Evolutionary conservation across 345 rosid genomes (phyloP).

Genomic region (Schrenkiella parvula): DNA sequence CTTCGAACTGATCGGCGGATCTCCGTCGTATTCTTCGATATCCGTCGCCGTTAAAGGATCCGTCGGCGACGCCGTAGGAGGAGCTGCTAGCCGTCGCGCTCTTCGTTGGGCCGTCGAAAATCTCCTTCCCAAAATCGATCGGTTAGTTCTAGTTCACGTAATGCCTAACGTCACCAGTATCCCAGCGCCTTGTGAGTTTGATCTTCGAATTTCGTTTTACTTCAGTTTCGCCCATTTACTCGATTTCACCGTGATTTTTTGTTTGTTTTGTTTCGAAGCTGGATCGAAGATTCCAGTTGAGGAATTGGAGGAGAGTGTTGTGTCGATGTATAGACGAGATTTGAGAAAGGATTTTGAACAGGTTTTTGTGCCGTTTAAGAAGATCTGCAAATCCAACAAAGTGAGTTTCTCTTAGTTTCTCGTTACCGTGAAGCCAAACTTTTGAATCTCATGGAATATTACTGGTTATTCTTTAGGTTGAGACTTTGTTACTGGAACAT

Average conservation of each 20-base stretch:
- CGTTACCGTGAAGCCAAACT: no score
- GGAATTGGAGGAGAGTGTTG: slow-evolving; percentile 68
- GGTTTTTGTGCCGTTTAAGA: slow-evolving; percentile 51
- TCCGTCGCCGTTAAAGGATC: slow-evolving; percentile 69
- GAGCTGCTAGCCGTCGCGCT: slow-evolving; percentile 70
- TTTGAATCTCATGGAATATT: not conserved
- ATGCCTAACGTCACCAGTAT: slow-evolving; percentile 56
- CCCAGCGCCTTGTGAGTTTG: slow-evolving; percentile 67
- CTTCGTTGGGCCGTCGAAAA: slow-evolving; percentile 74
- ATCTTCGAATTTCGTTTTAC: not conserved
- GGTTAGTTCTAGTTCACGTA: slow-evolving; percentile 71
- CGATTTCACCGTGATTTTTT: not conserved
- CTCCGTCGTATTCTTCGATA: slow-evolving; percentile 33
- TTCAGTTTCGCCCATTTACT: not conserved
- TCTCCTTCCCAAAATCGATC: slow-evolving; percentile 42
- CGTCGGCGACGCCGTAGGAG: slow-evolving; percentile 37
- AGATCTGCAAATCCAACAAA: slow-evolving; percentile 44
- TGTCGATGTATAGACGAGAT: slow-evolving; percentile 58
- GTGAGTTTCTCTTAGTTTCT: slow-evolving; percentile 10
- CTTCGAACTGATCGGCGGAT: slow-evolving; percentile 14
- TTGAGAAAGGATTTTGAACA: slow-evolving; percentile 43
- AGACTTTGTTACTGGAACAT: slow-evolving; percentile 66
- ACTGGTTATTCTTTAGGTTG: slow-evolving; percentile 44
- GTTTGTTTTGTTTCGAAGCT: slow-evolving; percentile 32
- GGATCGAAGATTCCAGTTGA: slow-evolving; percentile 57